Percentiles rank a stretch among this genome's conserved stretches.
Evolutionary conservation across 768 basidiomycete species (phyloP).

Genomic region (Tylopilus sp.): DNA sequence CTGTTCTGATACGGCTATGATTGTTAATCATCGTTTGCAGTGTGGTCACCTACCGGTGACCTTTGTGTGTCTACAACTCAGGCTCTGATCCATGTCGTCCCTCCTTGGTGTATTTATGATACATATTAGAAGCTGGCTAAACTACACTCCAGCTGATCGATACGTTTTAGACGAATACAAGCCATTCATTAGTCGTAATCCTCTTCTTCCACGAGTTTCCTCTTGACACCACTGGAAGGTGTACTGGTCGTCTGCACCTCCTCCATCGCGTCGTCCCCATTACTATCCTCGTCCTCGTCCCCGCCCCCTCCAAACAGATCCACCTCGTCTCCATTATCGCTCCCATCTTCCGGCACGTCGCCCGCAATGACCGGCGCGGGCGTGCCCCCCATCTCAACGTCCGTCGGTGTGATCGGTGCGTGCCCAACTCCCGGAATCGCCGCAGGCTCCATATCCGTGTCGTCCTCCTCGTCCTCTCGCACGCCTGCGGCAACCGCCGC

Average conservation of each 20-base stretch:
- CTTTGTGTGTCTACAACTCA: not conserved
- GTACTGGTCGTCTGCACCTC: constrained; percentile 57
- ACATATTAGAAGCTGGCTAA: constrained; percentile 26
- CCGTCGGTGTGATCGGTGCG: constrained; percentile 49
- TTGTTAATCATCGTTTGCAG: not conserved
- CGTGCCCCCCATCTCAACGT: constrained; percentile 51
- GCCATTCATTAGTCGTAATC: constrained; percentile 62
- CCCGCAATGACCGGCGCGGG: constrained; percentile 32
- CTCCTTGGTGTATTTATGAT: constrained; percentile 24
- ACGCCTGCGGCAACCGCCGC: not conserved
- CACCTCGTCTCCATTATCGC: constrained; percentile 69
- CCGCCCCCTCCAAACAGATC: constrained; percentile 73
- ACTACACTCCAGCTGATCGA: constrained; percentile 7
- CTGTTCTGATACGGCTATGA: constrained; percentile 36
- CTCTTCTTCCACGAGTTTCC: constrained; percentile 83
- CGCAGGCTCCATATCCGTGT: constrained; percentile 69
- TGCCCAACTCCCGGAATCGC: constrained; percentile 42
- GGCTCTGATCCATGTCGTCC: not conserved
- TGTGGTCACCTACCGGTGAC: not conserved
- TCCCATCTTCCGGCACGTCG: constrained; percentile 55
- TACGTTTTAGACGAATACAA: not conserved
- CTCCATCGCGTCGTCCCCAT: constrained; percentile 67
- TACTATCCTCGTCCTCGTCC: constrained; percentile 63
- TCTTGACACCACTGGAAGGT: constrained; percentile 63
- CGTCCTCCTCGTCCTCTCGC: constrained; percentile 56